Evolutionary conservation across 2,329 filamentous ascomycete genomes (phyloP), one percentile per base, ranked within the genome.

Genomic region (Sporothrix pallida): DNA sequence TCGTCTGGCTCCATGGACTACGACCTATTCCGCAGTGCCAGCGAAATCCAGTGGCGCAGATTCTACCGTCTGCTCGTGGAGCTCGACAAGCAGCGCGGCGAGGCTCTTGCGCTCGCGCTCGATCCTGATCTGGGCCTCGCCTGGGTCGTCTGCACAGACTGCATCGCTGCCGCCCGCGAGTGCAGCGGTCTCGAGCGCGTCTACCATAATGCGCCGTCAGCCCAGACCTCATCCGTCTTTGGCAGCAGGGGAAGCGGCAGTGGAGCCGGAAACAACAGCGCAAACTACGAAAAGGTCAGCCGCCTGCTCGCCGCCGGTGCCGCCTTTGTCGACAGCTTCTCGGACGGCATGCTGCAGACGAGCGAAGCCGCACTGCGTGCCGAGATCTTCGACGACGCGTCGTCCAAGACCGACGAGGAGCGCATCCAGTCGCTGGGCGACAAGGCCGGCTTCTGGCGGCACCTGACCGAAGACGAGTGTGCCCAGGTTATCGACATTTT

Each of bases 21-120:
- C 77, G 89, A 92, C 31, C 87, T 91, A 73, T 96, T 95, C 80
- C 88, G 92, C 73, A 84, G 86, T 48, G 90, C 93, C 46, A 90
- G 92, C 71, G 92, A 96, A 79, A 87, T 88, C 12, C 94, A 97
- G 80, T 99, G 96, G 96, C 90, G 92, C 76, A 89, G 93, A 70
- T 97, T 97, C 81, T 97, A 94, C 83, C 90, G 94, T 46, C 87
- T 98, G 20, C 87, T 97, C 20, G 87, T 93, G 13, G 95, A 97
- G 80, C 84, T 99, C 56, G 94, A 98, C 80, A 94, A 92, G 78
- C 91, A 93, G 78, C 88, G 95, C 78, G 92, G 92, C 20, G 95
- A 98, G 79, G 91, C 93, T 0, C 83, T 98, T 62, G 91, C 93
- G 1, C 84, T 98, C 62, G 89, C 91, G 0, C 90, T 93, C 72